These are phyloP conservation scores for Acacia acuminata DNA, from an alignment of 306 rosid species.

Conservation along the genomic window DNA sequence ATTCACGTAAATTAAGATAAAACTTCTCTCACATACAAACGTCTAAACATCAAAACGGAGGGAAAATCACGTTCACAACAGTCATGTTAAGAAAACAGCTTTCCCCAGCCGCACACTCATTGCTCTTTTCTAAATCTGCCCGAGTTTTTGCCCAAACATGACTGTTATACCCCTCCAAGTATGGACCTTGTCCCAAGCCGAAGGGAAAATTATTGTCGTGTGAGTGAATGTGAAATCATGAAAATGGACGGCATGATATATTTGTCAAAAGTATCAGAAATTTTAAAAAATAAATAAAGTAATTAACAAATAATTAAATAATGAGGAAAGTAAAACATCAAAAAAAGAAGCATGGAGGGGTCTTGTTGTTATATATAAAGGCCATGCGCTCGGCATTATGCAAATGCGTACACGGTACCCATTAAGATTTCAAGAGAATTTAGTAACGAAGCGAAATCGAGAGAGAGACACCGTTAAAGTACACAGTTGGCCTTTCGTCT, in stretches of 20 bases:
- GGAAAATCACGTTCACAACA: too few relatives aligned
- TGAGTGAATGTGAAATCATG: constrained; percentile 28
- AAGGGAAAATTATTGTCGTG: constrained; percentile 35
- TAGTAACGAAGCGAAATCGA: neutral
- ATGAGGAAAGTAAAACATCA: neutral
- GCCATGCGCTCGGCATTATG: constrained; percentile 39
- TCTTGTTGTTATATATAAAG: constrained; percentile 24
- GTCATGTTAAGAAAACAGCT: too few relatives aligned
- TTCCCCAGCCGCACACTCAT: too few relatives aligned
- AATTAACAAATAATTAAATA: neutral
- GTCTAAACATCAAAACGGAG: too few relatives aligned
- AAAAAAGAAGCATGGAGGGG: constrained; percentile 22
- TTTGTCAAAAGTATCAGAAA: neutral
- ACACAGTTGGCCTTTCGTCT: constrained; percentile 24
- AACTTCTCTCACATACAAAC: too few relatives aligned
- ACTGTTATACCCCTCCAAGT: neutral
- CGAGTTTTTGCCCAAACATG: neutral
- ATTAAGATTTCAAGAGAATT: constrained; percentile 28
- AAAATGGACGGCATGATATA: constrained; percentile 22
- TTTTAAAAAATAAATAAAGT: neutral
- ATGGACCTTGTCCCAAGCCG: constrained; percentile 31
- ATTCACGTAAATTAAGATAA: too few relatives aligned
- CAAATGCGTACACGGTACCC: constrained; percentile 11
- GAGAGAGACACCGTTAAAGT: neutral
- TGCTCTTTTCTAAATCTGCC: neutral